Evolutionary conservation across 2,329 filamentous ascomycete species (phyloP), one percentile per base, ranked within the genome.

Genomic region (Diaporthe nobilis): DNA sequence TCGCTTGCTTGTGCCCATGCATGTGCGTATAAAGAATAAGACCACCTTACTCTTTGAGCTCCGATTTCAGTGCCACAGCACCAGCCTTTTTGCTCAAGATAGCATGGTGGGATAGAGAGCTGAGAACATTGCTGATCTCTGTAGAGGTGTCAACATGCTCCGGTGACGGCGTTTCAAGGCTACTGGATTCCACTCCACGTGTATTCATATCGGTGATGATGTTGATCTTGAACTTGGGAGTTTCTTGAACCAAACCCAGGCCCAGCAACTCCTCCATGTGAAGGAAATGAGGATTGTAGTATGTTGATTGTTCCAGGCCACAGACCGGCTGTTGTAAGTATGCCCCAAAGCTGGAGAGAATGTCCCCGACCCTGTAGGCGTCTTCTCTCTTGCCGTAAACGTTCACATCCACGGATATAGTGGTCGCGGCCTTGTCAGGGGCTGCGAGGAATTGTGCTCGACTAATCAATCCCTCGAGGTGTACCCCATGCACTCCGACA

Each of bases 31-130:
- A 28, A 28, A 28, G 28, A 28, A 28, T 28, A 28, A 49, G n/a
- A n/a, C n/a, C n/a, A n/a, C n/a, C n/a, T n/a, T n/a, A 49, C 61
- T 49, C 61, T 31, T 65, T 65, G 1, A 65, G 17, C 20, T 65
- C 17, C 0, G 61, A 65, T 2, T 49, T 49, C 4, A 65, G 15
- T 12, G 61, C 4, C 1, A 34, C 4, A 2, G 28, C 20, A 8
- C 42, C 61, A 34, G 61, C 25, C 6, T 65, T 65, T 15, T 65
- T 49, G 25, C 61, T n/a, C 25, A 65, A 22, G 2, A 65, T 49
- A 34, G 61, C 42, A 49, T 49, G 28, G 4, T 65, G 61, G 12
- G 42, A n/a, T 5, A 49, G 28, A 2, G 61, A 65, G 42, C 61
- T 8, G 61, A 65, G 61, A 20, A 65, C 42, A n/a, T n/a, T 65